A percentile compares a stretch with the other conserved stretches of the same genome.
Conservation (phyloP, 1,139 yeast genomes). For the Martiniozyma asiatica region DNA sequence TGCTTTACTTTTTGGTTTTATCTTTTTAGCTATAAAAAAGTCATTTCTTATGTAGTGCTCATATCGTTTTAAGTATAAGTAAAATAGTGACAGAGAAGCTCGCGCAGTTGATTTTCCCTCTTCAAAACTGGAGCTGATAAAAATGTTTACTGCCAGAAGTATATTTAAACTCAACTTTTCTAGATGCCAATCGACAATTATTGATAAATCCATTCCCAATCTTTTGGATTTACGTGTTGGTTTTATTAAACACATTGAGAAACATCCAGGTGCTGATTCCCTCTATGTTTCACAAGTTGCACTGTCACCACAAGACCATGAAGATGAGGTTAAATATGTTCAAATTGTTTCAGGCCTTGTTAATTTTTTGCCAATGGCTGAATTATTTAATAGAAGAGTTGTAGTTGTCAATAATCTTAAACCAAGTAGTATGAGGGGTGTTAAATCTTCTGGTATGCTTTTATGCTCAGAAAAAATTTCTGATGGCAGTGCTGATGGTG, state of each 20-base stretch:
- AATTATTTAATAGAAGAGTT: constrained; percentile 36
- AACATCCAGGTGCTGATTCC: constrained; percentile 42
- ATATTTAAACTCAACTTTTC: no score
- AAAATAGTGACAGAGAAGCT: no score
- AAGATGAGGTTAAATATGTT: constrained; percentile 12
- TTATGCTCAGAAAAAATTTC: constrained; percentile 30
- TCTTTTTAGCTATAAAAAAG: no score
- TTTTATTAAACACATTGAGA: constrained; percentile 27
- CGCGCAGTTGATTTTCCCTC: no score
- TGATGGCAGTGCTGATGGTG: constrained; percentile 5
- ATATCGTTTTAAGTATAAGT: no score
- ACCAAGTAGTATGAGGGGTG: constrained; percentile 57
- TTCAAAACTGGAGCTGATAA: no score
- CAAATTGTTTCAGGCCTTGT: constrained; percentile 54
- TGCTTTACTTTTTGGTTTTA: no score
- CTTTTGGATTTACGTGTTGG: constrained; percentile 31
- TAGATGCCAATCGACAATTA: constrained; percentile 2
- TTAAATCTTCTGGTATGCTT: constrained; percentile 45
- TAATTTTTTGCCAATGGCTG: constrained; percentile 34
- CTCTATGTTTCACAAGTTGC: constrained; percentile 40
- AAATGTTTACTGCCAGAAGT: no score
- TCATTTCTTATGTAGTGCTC: no score
- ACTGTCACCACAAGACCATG: constrained; percentile 13
- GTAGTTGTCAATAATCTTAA: constrained; percentile 50
- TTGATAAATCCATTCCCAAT: constrained; percentile 10